Conservation (phyloP, 2,329 filamentous ascomycete genomes). For the Penicillium sp. region DNA sequence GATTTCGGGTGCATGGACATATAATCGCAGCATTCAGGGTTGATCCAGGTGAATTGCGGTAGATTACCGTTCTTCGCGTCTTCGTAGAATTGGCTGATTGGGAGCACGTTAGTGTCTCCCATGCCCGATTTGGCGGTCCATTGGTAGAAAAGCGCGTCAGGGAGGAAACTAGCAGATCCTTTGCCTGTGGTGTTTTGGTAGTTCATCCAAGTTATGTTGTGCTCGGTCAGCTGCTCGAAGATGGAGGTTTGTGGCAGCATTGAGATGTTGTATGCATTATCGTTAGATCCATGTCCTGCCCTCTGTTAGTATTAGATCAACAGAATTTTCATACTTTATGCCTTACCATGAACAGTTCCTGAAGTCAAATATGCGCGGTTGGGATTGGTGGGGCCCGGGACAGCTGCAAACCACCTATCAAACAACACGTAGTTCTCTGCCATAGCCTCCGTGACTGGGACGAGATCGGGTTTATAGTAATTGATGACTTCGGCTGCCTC, state of each 20-base stretch:
- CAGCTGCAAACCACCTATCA: slow-evolving; percentile 45
- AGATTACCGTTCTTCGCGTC: slow-evolving; percentile 47
- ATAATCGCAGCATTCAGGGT: slow-evolving; percentile 52
- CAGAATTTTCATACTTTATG: background rate
- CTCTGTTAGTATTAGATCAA: background rate
- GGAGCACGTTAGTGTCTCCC: slow-evolving; percentile 35
- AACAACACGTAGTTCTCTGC: slow-evolving; percentile 48
- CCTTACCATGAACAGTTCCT: slow-evolving; percentile 38
- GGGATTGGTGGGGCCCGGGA: slow-evolving; percentile 43
- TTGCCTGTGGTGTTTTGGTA: slow-evolving; percentile 46
- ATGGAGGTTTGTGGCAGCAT: slow-evolving; percentile 40
- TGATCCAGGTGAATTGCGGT: slow-evolving; percentile 51
- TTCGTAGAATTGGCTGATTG: slow-evolving; percentile 45
- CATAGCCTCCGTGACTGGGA: slow-evolving; percentile 43
- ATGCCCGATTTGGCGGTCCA: slow-evolving; percentile 29
- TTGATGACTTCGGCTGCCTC: slow-evolving; percentile 46
- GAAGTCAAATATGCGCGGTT: slow-evolving; percentile 40
- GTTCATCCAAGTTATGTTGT: slow-evolving; percentile 47
- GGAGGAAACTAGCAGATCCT: slow-evolving; percentile 5
- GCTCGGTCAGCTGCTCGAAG: slow-evolving; percentile 44
- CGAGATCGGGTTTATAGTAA: slow-evolving; percentile 44
- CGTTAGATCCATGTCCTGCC: slow-evolving; percentile 35
- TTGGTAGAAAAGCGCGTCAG: slow-evolving; percentile 37
- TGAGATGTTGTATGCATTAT: slow-evolving; percentile 34
- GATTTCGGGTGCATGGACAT: slow-evolving; percentile 51